A percentile compares a stretch with the other conserved stretches of the same genome.
Conservation (phyloP, 2,329 filamentous ascomycete species). For the Sporothrix variecibatus region DNA sequence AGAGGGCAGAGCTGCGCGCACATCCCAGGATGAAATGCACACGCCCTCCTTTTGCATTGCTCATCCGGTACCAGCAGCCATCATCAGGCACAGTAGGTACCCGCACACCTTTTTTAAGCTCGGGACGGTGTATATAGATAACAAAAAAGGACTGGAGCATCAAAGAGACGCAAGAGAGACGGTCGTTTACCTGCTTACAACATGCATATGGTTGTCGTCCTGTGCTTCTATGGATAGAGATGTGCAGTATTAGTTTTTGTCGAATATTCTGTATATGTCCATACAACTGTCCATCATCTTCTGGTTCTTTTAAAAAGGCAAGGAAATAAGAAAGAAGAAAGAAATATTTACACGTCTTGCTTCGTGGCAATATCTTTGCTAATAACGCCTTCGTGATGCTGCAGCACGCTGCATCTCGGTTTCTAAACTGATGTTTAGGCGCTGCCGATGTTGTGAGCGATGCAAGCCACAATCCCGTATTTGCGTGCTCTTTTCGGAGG, state of each 20-base stretch:
- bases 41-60: not conserved
- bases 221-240: not conserved
- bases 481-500: conserved; percentile 17
- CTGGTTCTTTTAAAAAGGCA: not conserved
- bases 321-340: too few relatives aligned
- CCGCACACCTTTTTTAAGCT: not conserved
- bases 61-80: not conserved
- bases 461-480: conserved; percentile 12
- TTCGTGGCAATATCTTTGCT: not conserved
- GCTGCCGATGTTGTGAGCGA: too few relatives aligned
- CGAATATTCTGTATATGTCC: not conserved
- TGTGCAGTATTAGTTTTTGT: not conserved
- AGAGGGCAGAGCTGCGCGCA: not conserved
- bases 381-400: not conserved
- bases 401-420: not conserved
- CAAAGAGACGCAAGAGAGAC: not conserved
- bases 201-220: not conserved
- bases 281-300: not conserved
- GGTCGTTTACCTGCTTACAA: not conserved
- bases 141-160: not conserved
- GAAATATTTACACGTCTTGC: not conserved
- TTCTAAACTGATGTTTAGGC: not conserved
- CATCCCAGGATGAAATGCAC: not conserved
- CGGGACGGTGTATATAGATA: not conserved
- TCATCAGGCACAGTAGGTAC: not conserved